These are phyloP conservation scores for Diaporthe citrichinensis DNA, from an alignment of 2,329 filamentous ascomycete species.

Conservation along the genomic window DNA sequence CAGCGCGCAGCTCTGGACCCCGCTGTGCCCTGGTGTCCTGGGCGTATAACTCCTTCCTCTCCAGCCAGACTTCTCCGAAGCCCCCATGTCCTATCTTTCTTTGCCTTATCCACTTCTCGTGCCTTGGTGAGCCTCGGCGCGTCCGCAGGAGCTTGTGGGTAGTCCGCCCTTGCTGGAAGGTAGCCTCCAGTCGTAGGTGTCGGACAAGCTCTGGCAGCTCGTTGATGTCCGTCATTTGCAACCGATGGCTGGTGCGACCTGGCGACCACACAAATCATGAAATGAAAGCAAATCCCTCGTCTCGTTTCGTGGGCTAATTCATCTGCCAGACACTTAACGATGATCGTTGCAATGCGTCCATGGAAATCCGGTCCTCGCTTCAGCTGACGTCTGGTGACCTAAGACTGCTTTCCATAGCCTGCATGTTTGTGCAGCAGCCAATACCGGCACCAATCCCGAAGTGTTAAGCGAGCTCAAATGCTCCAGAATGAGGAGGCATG, in stretches of 20 bases:
- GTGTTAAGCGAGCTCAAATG: no score
- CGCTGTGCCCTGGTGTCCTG: not conserved
- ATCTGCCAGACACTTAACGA: no score
- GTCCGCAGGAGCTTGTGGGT: not conserved
- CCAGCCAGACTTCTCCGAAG: conserved; percentile 1
- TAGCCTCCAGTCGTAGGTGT: not conserved
- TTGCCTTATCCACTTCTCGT: not conserved
- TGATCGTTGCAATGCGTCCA: no score
- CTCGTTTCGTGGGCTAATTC: no score
- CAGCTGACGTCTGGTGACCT: no score
- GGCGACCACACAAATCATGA: not conserved
- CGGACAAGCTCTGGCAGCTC: conserved; percentile 12
- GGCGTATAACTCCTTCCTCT: not conserved
- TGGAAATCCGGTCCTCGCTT: no score
- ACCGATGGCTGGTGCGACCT: not conserved
- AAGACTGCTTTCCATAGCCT: no score
- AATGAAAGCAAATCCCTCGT: not conserved
- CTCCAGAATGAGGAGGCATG: no score
- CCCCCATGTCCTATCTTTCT: conserved; percentile 1
- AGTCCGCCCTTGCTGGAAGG: not conserved
- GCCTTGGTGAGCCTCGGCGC: not conserved
- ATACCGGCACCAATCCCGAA: no score
- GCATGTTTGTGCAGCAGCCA: no score
- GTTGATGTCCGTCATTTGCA: not conserved
- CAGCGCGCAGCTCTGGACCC: not conserved